Evolutionary conservation across 345 rosid species (phyloP).

Genomic region (Aegle marmelos): DNA sequence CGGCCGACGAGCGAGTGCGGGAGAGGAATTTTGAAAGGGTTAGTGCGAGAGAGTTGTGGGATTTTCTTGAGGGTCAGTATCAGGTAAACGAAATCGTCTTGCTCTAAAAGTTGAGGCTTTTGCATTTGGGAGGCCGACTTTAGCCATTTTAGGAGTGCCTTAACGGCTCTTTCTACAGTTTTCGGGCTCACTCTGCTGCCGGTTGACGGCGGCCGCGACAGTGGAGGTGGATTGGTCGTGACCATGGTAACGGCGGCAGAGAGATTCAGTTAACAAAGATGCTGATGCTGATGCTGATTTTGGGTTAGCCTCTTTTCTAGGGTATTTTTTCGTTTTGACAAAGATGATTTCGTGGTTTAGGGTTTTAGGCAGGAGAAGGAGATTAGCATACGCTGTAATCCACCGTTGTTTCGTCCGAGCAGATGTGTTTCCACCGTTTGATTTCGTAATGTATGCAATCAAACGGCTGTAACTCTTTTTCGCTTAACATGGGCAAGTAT

Average conservation of each 20-base stretch:
- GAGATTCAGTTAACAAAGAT: background rate
- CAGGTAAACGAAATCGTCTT: constrained; percentile 64
- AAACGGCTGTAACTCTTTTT: background rate
- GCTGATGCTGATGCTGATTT: background rate
- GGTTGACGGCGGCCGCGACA: background rate
- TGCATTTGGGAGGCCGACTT: constrained; percentile 36
- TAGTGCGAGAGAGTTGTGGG: constrained; percentile 51
- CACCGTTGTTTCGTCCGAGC: background rate
- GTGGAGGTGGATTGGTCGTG: background rate
- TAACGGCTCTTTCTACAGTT: constrained; percentile 40
- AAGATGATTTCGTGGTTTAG: background rate
- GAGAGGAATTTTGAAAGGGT: constrained; percentile 46
- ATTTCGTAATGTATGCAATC: background rate
- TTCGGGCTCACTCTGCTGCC: constrained; percentile 27
- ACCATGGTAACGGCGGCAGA: constrained; percentile 7
- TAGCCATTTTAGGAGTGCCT: constrained; percentile 56
- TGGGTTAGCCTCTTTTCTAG: background rate
- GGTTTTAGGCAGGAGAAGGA: background rate
- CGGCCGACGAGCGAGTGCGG: constrained; percentile 50
- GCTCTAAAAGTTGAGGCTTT: constrained; percentile 67
- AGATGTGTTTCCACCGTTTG: background rate
- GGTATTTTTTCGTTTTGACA: background rate
- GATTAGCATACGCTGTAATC: background rate
- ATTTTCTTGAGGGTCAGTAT: constrained; percentile 61
- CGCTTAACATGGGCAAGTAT: background rate